phyloP scores from a whole-genome alignment of 2,329 filamentous ascomycete genomes.

The Fusarium sp. region DNA sequence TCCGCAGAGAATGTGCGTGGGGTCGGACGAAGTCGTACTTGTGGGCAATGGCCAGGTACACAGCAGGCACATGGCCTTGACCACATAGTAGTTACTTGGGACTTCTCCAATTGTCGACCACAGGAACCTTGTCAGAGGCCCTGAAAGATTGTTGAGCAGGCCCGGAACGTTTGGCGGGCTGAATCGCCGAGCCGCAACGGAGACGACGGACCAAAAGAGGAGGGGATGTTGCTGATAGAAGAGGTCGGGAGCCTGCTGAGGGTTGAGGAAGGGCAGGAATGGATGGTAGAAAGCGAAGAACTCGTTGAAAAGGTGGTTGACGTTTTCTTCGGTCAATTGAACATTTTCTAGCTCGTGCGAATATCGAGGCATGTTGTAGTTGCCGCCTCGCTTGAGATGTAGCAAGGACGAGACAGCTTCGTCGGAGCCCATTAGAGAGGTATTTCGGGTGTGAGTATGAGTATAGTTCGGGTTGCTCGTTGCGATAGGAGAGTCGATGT shows the following conservation, averaged over 20 bases:
- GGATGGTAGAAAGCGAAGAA: conserved; percentile 84
- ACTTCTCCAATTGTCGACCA: conserved; percentile 85
- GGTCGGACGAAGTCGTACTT: conserved; percentile 84
- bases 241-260: conserved; percentile 75
- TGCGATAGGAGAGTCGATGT: conserved; percentile 72
- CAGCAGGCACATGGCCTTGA: conserved; percentile 84
- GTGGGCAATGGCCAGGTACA: conserved; percentile 88
- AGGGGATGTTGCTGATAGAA: conserved; percentile 85
- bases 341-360: conserved; percentile 75
- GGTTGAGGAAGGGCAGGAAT: conserved; percentile 82
- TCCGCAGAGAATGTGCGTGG: conserved; percentile 85
- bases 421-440: conserved; percentile 76
- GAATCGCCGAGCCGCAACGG: conserved; percentile 81
- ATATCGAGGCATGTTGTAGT: conserved; percentile 72
- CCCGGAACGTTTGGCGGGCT: conserved; percentile 68
- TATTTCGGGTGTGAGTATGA: conserved; percentile 74
- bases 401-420: conserved; percentile 77
- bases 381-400: conserved; percentile 75
- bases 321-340: conserved; percentile 74
- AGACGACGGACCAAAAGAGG: conserved; percentile 88
- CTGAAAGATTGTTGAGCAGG: conserved; percentile 77
- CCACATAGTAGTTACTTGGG: conserved; percentile 83
- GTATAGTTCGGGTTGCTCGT: conserved; percentile 66
- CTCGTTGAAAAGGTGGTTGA: conserved; percentile 77
- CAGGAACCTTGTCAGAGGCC: conserved; percentile 77